A percentile compares a stretch with the other conserved stretches of the same genome.
These are phyloP conservation scores for Zygoascus bituminiphila DNA, from an alignment of 805 yeast genomes.

Conservation along the genomic window DNA sequence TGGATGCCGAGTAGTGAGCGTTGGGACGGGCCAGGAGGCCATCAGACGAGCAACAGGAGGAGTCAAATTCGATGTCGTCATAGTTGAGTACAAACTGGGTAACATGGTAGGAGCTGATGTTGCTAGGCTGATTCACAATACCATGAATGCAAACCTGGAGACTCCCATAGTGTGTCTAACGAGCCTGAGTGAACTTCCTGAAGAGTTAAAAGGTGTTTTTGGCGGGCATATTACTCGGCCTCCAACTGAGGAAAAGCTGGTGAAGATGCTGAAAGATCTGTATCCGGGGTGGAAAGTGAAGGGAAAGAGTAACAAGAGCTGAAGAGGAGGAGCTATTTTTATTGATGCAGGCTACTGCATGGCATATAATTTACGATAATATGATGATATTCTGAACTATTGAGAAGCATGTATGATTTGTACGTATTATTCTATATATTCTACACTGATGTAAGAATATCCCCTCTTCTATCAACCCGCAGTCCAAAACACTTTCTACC, in stretches of 20 bases:
- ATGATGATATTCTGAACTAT: no score
- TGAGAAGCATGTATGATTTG: no score
- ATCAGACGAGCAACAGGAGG: slow-evolving; percentile 74
- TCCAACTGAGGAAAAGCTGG: slow-evolving; percentile 31
- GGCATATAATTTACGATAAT: neutral
- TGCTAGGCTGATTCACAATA: slow-evolving; percentile 63
- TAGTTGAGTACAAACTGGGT: slow-evolving; percentile 64
- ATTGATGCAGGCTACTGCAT: no score
- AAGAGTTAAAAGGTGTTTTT: slow-evolving; percentile 36
- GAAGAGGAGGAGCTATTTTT: no score
- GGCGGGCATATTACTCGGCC: slow-evolving; percentile 75
- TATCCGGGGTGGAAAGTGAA: slow-evolving; percentile 8
- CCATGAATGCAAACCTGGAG: slow-evolving; percentile 65
- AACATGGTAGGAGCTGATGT: slow-evolving; percentile 68
- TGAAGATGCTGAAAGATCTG: slow-evolving; percentile 25
- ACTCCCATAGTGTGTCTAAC: slow-evolving; percentile 76
- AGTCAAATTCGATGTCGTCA: slow-evolving; percentile 73
- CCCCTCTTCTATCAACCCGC: no score
- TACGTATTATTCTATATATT: no score
- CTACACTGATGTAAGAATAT: no score
- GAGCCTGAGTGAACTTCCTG: slow-evolving; percentile 46
- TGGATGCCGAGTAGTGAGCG: slow-evolving; percentile 75
- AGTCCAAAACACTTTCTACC: no score
- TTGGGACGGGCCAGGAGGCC: slow-evolving; percentile 73
- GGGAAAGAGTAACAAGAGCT: neutral